Evolutionary conservation across 192 early-diverging fungal genomes (phyloP), one percentile per base, ranked within the genome.

Genomic region (Chytriomyces sp.): DNA sequence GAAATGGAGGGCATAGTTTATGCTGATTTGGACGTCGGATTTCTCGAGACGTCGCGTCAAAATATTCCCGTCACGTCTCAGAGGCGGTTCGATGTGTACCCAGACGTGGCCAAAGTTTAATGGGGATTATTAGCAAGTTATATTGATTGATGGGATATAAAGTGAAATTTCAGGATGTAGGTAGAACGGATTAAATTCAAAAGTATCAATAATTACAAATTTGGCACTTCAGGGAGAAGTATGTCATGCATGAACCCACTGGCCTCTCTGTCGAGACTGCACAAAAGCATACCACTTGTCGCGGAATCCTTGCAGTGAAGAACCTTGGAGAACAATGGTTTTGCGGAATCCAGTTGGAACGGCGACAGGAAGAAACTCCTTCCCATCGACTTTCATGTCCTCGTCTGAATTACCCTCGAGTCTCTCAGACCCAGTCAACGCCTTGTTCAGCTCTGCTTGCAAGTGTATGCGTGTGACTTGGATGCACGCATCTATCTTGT

Each of bases 11-110:
- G 76, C 39, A 95, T 93, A 56, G 88, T 95, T 5, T 93, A 94
- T 77, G 91, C 88, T 36, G 89, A 93, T 30, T 77, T 94, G 49
- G 92, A 94, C 72, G 70, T 86, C 40, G 75, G 73, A 1, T 67
- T 77, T 22, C 77, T 96, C 37, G 78, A 85, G 30, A 85, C 87
- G 56, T 83, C 86, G 17, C 87, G 96, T 52, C 66, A 81, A 56
- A 80, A 75, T 22, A 92, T 97, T 74, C 96, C 96, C 0, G 78
- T 96, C 4, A 84, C 83, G 44, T 61, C 62, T 25, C 96, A 98
- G 78, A 85, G 95, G 37, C 81, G 96, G 49, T 96, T 95, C 70
- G 96, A 98, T 71, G 41, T 98, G 7, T 98, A 98, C 66, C 80
- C 79, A 0, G 91, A 97, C 82, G 90, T 97, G 40, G 17, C 56